These are phyloP conservation scores for Botrytis porri DNA, from an alignment of 2,329 filamentous ascomycete genomes.

Conservation along the genomic window DNA sequence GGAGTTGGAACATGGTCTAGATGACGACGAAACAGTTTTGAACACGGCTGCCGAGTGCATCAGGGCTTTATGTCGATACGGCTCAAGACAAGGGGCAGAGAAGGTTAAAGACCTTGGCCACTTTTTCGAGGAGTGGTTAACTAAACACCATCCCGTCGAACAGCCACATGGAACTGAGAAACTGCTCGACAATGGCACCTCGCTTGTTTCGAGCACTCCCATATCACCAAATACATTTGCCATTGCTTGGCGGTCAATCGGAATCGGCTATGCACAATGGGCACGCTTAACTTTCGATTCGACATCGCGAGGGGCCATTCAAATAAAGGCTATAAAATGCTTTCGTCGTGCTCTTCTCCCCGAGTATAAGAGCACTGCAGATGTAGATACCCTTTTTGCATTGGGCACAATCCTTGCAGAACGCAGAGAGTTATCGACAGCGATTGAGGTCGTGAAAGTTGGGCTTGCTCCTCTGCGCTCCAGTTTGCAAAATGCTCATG, in stretches of 20 bases:
- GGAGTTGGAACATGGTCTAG: constrained; percentile 66
- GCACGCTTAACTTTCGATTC: constrained; percentile 77
- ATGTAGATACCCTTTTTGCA: constrained; percentile 75
- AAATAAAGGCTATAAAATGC: constrained; percentile 72
- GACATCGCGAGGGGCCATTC: constrained; percentile 66
- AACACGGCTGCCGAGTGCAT: constrained; percentile 79
- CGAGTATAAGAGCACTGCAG: constrained; percentile 61
- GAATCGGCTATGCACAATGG: constrained; percentile 83
- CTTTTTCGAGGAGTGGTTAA: constrained; percentile 73
- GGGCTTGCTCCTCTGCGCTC: constrained; percentile 61
- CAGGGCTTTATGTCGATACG: constrained; percentile 77
- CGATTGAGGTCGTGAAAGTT: constrained; percentile 77
- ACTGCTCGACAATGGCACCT: constrained; percentile 25
- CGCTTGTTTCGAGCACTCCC: constrained; percentile 28
- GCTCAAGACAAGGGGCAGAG: constrained; percentile 69
- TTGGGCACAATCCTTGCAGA: constrained; percentile 85
- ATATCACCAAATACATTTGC: constrained; percentile 63
- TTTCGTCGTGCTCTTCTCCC: constrained; percentile 71
- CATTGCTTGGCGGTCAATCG: constrained; percentile 78
- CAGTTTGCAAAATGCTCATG: constrained; percentile 33
- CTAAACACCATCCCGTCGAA: constrained; percentile 47
- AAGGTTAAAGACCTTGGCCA: constrained; percentile 70
- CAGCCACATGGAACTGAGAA: constrained; percentile 24
- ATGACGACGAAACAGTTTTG: constrained; percentile 73
- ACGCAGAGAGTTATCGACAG: constrained; percentile 72